Conservation (phyloP, 345 rosid genomes). For the Nasturtium officinale region DNA sequence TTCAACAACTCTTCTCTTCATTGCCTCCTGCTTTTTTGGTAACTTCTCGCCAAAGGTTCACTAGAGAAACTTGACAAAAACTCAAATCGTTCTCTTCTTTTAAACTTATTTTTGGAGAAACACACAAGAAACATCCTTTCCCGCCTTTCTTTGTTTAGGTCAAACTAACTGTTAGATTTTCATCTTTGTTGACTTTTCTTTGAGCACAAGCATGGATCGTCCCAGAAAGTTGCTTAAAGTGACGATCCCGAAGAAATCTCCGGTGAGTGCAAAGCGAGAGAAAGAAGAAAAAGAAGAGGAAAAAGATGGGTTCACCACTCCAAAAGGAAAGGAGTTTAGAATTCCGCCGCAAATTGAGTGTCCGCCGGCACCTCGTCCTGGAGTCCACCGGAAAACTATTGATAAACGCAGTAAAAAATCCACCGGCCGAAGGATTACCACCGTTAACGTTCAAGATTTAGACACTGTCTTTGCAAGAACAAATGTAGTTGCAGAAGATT, state of each 20-base stretch:
- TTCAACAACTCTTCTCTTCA: not conserved
- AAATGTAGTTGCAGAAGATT: slow-evolving; percentile 5
- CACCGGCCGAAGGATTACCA: not conserved
- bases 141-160: slow-evolving; percentile 14
- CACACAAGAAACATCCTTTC: not conserved
- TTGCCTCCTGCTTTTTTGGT: not conserved
- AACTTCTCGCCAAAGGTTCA: not conserved
- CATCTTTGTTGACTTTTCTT: not conserved
- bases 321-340: slow-evolving; percentile 18
- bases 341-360: slow-evolving; percentile 25
- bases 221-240: slow-evolving; percentile 23
- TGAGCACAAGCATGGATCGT: slow-evolving; percentile 27
- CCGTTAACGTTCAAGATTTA: slow-evolving; percentile 18
- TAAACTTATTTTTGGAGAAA: not conserved
- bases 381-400: slow-evolving; percentile 4
- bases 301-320: slow-evolving; percentile 35
- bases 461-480: slow-evolving; percentile 3
- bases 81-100: not conserved
- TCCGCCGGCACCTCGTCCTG: slow-evolving; percentile 35
- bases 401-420: slow-evolving; percentile 20
- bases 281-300: slow-evolving; percentile 21
- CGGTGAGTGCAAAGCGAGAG: not conserved
- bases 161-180: not conserved
- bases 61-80: not conserved
- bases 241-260: slow-evolving; percentile 24